A percentile compares a stretch with the other conserved stretches of the same genome.
phyloP scores from a whole-genome alignment of 108 stramenopile genomes.

The Nitzschia putrida region DNA sequence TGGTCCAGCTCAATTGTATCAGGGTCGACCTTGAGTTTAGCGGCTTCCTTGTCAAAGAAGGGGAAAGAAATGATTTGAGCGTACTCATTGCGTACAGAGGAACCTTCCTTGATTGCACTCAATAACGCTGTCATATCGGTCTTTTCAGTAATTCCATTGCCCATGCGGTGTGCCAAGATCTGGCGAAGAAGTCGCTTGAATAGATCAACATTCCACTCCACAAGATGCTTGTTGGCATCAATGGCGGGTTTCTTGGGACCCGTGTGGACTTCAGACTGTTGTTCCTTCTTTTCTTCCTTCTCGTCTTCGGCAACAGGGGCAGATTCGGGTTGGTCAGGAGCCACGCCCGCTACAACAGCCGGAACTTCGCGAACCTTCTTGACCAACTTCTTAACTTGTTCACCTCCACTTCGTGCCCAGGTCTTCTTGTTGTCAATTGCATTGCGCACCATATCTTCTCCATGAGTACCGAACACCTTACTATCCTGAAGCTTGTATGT shows the following conservation, averaged over 20 bases:
- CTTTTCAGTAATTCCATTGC: not conserved
- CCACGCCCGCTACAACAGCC: not conserved
- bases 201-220: slow-evolving; percentile 30
- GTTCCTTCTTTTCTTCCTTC: not conserved
- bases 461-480: slow-evolving; percentile 32
- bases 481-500: slow-evolving; percentile 37
- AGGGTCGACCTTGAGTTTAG: slow-evolving; percentile 25
- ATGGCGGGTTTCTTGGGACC: not conserved
- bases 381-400: not conserved
- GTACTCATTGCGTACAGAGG: slow-evolving; percentile 17
- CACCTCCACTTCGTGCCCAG: slow-evolving; percentile 16
- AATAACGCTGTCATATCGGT: not conserved
- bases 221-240: slow-evolving; percentile 14
- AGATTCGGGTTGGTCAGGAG: not conserved
- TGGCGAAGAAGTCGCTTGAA: slow-evolving; percentile 21
- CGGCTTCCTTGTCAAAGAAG: slow-evolving; percentile 21
- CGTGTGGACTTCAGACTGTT: not conserved
- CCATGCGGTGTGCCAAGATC: slow-evolving; percentile 20
- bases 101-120: slow-evolving; percentile 13
- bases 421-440: slow-evolving; percentile 23
- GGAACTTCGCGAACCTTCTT: not conserved
- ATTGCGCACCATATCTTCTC: slow-evolving; percentile 16
- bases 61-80: slow-evolving; percentile 17
- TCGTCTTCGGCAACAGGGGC: not conserved
- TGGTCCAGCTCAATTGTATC: slow-evolving; percentile 9